Conservation (phyloP, 2,329 filamentous ascomycete species). For the Fusarium sp. region DNA sequence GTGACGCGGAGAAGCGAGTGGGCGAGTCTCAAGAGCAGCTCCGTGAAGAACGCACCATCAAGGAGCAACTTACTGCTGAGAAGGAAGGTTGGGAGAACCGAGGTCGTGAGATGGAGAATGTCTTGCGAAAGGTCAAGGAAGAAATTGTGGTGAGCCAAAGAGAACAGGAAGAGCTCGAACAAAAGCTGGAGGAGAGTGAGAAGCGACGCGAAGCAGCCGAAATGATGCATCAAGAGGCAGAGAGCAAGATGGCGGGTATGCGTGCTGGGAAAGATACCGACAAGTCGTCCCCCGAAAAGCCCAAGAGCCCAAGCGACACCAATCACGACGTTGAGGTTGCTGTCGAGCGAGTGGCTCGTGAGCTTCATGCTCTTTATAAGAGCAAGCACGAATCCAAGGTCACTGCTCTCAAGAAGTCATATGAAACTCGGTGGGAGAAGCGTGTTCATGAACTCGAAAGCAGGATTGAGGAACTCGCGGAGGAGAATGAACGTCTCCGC, state of each 20-base stretch:
- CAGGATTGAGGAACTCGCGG: constrained; percentile 74
- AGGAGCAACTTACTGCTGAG: constrained; percentile 79
- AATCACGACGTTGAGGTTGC: constrained; percentile 81
- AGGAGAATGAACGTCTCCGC: constrained; percentile 81
- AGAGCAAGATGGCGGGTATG: constrained; percentile 81
- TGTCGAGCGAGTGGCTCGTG: constrained; percentile 91
- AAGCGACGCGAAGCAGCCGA: constrained; percentile 79
- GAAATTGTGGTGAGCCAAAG: constrained; percentile 82
- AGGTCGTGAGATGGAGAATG: constrained; percentile 85
- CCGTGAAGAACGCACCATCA: constrained; percentile 78
- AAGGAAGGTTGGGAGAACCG: constrained; percentile 87
- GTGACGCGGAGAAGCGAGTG: constrained; percentile 91
- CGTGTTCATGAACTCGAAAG: constrained; percentile 82
- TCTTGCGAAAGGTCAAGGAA: constrained; percentile 82
- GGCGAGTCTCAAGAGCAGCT: constrained; percentile 87
- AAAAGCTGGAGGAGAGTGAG: constrained; percentile 81
- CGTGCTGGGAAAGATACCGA: constrained; percentile 69
- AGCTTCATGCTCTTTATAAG: constrained; percentile 94
- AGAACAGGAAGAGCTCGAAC: constrained; percentile 84
- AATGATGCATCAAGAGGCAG: constrained; percentile 79
- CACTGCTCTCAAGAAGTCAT: constrained; percentile 83
- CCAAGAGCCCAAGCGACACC: constrained; percentile 50
- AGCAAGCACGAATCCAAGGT: constrained; percentile 98
- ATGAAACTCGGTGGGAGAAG: constrained; percentile 92
- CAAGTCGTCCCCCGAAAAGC: constrained; percentile 55